Base-by-base conservation (phyloP, 1,139 yeast species). In the Debaryomycetaceae sp. region DNA sequence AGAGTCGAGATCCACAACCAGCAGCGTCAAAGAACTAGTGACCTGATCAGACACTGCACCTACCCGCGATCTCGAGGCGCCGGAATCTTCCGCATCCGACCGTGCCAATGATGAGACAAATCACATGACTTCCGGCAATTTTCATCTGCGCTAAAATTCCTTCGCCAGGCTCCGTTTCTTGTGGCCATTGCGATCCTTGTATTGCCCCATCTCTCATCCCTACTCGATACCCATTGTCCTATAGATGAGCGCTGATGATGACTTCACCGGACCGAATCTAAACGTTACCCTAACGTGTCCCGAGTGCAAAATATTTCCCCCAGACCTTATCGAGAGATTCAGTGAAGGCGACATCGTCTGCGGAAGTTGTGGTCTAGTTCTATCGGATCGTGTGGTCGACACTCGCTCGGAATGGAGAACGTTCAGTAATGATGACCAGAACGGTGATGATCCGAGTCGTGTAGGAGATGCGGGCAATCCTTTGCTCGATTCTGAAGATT, bases 391-490 rank as follows among this genome's bases (percentile, higher is more conserved):
- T 39, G 80, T 90, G 31, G 95, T 90, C 21, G 98, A 90, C 49
- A 87, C 95, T 4, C 68, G 98, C 43, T 83, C 95, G 2, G 98
- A 90, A 63, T 90, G 98, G 98, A 82, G 98, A 64, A 90, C 98
- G 2, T 90, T 90, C 55, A 75, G 81, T 38, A 90, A 90, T 52
- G 98, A 90, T 53, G 98, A 90, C 52, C 97, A 87, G 55, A 92
- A 90, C 41, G 95, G 94, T 44, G 97, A 86, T 50, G 98, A 90
- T 53, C 98, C 98, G 4, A 79, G 93, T 44, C 97, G 98, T 81
- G 98, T 90, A 39, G 98, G 98, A 53, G 97, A 87, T 49, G 97
- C 97, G 3, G 80, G 92, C n/a, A 87, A 87, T 50, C 96, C 97
- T 11, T 60, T 87, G 36, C 64, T 92, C 43, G 97, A 87, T 46